phyloP scores from a whole-genome alignment of 1,284 basidiomycete species.

The Athelia psychrophila region DNA sequence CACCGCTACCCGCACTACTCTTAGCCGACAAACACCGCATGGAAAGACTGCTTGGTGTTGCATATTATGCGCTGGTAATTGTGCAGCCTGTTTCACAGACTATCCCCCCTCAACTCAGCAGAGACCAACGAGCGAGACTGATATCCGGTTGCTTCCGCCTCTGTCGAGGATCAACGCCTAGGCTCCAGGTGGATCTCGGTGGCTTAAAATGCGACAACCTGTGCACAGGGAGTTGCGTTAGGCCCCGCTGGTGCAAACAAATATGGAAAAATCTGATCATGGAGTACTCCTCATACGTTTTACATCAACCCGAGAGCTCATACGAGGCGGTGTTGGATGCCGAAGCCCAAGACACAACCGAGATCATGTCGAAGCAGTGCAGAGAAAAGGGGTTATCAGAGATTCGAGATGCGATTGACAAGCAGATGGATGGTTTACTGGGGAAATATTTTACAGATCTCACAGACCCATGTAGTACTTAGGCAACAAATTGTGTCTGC shows the following conservation, averaged over 20 bases:
- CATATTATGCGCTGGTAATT: background rate
- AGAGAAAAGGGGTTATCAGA: no score
- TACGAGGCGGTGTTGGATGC: no score
- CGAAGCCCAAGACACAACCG: no score
- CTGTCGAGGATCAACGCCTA: background rate
- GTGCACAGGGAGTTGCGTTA: background rate
- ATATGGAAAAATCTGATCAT: no score
- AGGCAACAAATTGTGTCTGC: no score
- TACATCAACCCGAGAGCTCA: no score
- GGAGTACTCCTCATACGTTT: no score
- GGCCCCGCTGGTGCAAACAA: background rate
- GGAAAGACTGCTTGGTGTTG: background rate
- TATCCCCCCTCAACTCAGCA: background rate
- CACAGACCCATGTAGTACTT: no score
- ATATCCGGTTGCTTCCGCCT: background rate
- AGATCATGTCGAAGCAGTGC: no score
- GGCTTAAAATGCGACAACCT: background rate
- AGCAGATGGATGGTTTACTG: no score
- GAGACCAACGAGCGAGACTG: background rate
- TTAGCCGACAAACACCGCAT: background rate
- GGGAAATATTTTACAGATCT: no score
- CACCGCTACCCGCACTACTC: background rate
- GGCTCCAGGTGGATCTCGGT: background rate
- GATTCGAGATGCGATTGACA: no score
- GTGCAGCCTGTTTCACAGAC: background rate